phyloP scores from a whole-genome alignment of 805 yeast species.

The Scheffersomyces coipomensis region DNA sequence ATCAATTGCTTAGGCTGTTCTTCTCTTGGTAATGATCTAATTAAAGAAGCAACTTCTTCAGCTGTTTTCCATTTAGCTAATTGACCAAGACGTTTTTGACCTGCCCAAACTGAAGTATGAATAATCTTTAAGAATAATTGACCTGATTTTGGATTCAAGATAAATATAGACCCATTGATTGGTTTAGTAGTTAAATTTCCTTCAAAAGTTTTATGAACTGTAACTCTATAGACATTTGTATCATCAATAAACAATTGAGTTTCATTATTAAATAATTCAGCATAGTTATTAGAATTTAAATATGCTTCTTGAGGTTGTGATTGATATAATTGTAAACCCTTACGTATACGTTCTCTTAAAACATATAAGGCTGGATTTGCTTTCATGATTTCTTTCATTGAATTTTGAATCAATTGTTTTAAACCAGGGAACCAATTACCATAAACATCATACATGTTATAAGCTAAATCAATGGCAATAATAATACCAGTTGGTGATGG shows the following conservation, averaged over 20 bases:
- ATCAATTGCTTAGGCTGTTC: slow-evolving; percentile 94
- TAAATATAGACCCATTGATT: slow-evolving; percentile 88
- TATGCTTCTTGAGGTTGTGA: slow-evolving; percentile 92
- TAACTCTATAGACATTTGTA: slow-evolving; percentile 88
- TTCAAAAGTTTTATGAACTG: slow-evolving; percentile 86
- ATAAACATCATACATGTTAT: slow-evolving; percentile 93
- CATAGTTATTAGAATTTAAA: slow-evolving; percentile 84
- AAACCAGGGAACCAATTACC: slow-evolving; percentile 98
- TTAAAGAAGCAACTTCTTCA: slow-evolving; percentile 90
- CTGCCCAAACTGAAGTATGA: slow-evolving; percentile 95
- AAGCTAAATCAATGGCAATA: slow-evolving; percentile 89
- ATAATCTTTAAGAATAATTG: slow-evolving; percentile 85
- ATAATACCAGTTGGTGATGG: slow-evolving; percentile 93
- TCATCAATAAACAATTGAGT: slow-evolving; percentile 89
- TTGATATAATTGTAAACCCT: slow-evolving; percentile 90
- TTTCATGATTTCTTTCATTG: slow-evolving; percentile 91
- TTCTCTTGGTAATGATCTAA: slow-evolving; percentile 85
- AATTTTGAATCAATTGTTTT: slow-evolving; percentile 84
- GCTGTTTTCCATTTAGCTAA: slow-evolving; percentile 98
- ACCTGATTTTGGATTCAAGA: slow-evolving; percentile 87
- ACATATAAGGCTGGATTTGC: slow-evolving; percentile 92
- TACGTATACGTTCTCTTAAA: slow-evolving; percentile 87
- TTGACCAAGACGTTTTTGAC: slow-evolving; percentile 91
- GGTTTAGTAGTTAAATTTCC: slow-evolving; percentile 93
- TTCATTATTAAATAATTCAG: slow-evolving; percentile 83